Percentiles rank a stretch among this genome's conserved stretches.
Evolutionary conservation across 306 rosid species (phyloP).

Genomic region (Begonia peltatifolia): DNA sequence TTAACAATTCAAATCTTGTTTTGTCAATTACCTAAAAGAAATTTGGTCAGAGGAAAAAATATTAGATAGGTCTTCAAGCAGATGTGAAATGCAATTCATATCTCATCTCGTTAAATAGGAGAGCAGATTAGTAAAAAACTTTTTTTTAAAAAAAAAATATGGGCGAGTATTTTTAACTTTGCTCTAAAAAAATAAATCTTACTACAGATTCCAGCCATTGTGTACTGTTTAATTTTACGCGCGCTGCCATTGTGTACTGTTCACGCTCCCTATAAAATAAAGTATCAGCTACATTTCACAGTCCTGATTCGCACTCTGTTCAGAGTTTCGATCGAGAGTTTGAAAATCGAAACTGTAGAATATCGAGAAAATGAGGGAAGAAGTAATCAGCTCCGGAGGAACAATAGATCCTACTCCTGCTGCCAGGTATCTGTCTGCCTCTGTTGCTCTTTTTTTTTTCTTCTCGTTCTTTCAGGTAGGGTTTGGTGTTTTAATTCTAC

Average conservation of each 20-base stretch:
- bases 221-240: background rate
- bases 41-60: no score
- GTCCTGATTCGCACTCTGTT: background rate
- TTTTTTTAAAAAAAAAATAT: no score
- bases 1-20: no score
- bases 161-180: no score
- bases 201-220: no score
- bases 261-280: background rate
- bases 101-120: no score
- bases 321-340: background rate
- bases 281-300: background rate
- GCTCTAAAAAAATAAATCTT: no score
- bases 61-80: no score
- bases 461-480: conserved; percentile 7
- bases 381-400: conserved; percentile 92
- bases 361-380: conserved; percentile 51
- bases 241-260: background rate
- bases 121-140: no score
- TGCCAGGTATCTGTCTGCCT: conserved; percentile 37
- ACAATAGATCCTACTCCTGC: conserved; percentile 79
- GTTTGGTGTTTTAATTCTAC: background rate
- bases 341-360: background rate
- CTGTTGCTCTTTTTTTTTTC: background rate
- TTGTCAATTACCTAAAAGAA: no score
- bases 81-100: no score